Conservation (phyloP, 2,329 filamentous ascomycete genomes). For the Epichloe sylvatica region DNA sequence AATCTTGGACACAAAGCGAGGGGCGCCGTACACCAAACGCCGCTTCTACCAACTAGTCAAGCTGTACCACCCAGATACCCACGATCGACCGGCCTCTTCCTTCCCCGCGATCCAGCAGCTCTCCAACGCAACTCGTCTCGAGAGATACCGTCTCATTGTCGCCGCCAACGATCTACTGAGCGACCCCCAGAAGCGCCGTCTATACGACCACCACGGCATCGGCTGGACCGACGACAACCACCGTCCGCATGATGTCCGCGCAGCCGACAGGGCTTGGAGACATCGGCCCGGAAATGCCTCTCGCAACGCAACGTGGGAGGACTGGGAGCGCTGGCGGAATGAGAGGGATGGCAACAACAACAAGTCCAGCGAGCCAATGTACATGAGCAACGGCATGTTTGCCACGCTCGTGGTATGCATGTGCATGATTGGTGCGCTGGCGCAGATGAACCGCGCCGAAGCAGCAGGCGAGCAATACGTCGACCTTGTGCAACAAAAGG, state of each 20-base stretch:
- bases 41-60: slow-evolving; percentile 88
- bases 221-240: slow-evolving; percentile 56
- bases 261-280: slow-evolving; percentile 35
- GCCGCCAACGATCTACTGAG: slow-evolving; percentile 80
- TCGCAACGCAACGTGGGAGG: slow-evolving; percentile 89
- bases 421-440: slow-evolving; percentile 54
- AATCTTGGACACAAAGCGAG: slow-evolving; percentile 50
- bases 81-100: slow-evolving; percentile 11
- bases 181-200: slow-evolving; percentile 59
- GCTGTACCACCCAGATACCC: slow-evolving; percentile 81
- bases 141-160: slow-evolving; percentile 80
- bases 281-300: slow-evolving; percentile 33
- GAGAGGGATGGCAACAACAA: slow-evolving; percentile 30
- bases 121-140: slow-evolving; percentile 52
- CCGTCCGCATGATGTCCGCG: slow-evolving; percentile 34
- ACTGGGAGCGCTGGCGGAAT: slow-evolving; percentile 76
- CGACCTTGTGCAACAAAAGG: slow-evolving; percentile 51
- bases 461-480: slow-evolving; percentile 47
- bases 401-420: slow-evolving; percentile 53
- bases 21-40: slow-evolving; percentile 63
- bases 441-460: slow-evolving; percentile 58
- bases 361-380: slow-evolving; percentile 36
- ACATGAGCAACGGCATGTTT: slow-evolving; percentile 70
- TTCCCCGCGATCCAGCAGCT: background rate
- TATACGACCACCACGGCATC: slow-evolving; percentile 69